phyloP scores from a whole-genome alignment of 495 filamentous ascomycete genomes.

The Friedmanniomyces endolithicus region DNA sequence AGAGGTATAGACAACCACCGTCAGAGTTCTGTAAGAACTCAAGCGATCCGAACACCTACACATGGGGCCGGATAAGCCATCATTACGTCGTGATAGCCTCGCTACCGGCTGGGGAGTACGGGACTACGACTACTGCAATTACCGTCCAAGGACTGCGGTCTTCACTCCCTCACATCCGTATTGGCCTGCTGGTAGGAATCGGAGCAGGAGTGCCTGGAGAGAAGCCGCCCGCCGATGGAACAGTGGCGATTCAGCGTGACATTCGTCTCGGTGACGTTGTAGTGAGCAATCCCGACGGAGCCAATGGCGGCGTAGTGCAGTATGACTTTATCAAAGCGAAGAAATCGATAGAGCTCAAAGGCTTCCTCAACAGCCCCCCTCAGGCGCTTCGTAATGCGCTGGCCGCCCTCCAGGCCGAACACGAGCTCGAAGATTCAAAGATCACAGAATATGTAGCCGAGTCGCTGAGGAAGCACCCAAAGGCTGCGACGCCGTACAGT shows the following conservation, averaged over 20 bases:
- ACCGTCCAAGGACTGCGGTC: background rate
- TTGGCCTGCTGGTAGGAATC: background rate
- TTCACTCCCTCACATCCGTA: background rate
- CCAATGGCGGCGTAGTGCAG: background rate
- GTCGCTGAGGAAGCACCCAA: too few species aligned
- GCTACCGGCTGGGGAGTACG: background rate
- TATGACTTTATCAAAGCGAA: background rate
- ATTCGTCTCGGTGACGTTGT: background rate
- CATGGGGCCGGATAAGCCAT: background rate
- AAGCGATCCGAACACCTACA: background rate
- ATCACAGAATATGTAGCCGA: too few species aligned
- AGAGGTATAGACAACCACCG: background rate
- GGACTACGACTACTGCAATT: background rate
- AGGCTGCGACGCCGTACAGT: too few species aligned
- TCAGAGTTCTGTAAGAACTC: background rate
- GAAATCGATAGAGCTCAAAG: background rate
- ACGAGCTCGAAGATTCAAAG: too few species aligned
- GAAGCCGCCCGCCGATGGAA: background rate
- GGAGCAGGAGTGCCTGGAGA: background rate
- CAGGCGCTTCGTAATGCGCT: conserved; percentile 5
- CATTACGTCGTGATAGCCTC: background rate
- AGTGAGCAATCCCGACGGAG: background rate
- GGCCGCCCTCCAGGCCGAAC: background rate
- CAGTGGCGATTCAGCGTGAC: background rate
- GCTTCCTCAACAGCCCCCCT: conserved; percentile 20